Conservation (phyloP, 805 yeast genomes). For the Wickerhamomyces hampshirensis region DNA sequence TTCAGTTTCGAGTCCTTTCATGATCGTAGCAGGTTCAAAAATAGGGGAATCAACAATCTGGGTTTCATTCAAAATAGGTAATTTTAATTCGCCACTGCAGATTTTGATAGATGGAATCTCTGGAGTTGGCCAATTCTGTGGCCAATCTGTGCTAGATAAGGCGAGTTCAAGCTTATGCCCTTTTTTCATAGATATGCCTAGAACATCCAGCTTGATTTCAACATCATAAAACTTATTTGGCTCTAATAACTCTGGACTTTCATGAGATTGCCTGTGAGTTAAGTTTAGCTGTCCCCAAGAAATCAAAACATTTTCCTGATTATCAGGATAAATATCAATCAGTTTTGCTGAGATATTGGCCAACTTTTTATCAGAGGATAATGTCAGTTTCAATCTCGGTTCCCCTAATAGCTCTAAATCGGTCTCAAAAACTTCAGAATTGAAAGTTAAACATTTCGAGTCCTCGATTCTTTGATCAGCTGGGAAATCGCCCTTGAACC, state of each 20-base stretch:
- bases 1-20: constrained; percentile 25
- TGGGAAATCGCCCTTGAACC: constrained; percentile 42
- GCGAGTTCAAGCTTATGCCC: constrained; percentile 38
- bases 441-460: constrained; percentile 34
- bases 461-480: constrained; percentile 40
- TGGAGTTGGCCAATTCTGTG: constrained; percentile 42
- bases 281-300: constrained; percentile 44
- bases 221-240: constrained; percentile 31
- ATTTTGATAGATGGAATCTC: constrained; percentile 35
- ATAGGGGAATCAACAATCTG: constrained; percentile 18
- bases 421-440: constrained; percentile 24
- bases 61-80: constrained; percentile 26
- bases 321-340: constrained; percentile 35
- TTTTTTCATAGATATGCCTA: constrained; percentile 31
- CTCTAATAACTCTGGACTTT: constrained; percentile 32
- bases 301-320: constrained; percentile 28
- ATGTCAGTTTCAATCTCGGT: constrained; percentile 28
- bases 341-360: constrained; percentile 38
- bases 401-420: constrained; percentile 32
- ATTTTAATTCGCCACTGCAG: constrained; percentile 25
- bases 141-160: constrained; percentile 43
- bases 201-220: constrained; percentile 33
- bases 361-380: constrained; percentile 33
- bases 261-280: constrained; percentile 37
- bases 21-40: constrained; percentile 28